A percentile compares a stretch with the other conserved stretches of the same genome.
phyloP scores from a whole-genome alignment of 2,329 filamentous ascomycete species.

The Dactylella cylindrospora region DNA sequence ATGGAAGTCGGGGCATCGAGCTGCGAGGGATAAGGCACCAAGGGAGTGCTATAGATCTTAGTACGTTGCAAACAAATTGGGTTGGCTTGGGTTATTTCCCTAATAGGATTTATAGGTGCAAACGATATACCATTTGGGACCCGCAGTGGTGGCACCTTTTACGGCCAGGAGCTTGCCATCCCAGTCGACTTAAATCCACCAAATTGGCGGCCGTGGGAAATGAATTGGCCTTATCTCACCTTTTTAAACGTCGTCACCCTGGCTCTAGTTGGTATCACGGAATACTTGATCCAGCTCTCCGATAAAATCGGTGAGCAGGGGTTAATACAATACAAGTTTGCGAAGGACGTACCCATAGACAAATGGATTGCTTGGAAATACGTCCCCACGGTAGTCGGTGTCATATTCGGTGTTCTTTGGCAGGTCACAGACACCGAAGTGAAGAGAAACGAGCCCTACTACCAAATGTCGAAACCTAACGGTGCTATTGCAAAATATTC shows the following conservation, averaged over 20 bases:
- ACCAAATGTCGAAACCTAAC: constrained; percentile 62
- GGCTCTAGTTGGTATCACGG: constrained; percentile 59
- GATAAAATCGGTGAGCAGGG: constrained; percentile 50
- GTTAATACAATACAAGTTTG: constrained; percentile 58
- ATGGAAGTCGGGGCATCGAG: constrained; percentile 31
- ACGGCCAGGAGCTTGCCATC: constrained; percentile 39
- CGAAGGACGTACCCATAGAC: constrained; percentile 57
- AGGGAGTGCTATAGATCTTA: constrained; percentile 32
- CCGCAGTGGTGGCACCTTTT: constrained; percentile 36
- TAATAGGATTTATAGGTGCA: constrained; percentile 15
- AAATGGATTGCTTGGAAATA: constrained; percentile 67
- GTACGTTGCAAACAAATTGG: constrained; percentile 13
- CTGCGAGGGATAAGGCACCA: constrained; percentile 39
- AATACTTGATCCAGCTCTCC: constrained; percentile 60
- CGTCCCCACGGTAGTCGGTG: constrained; percentile 63
- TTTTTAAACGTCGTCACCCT: constrained; percentile 60
- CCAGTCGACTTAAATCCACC: constrained; percentile 50
- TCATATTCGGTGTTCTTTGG: constrained; percentile 66
- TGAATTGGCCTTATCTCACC: constrained; percentile 64
- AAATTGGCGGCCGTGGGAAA: constrained; percentile 67
- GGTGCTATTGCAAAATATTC: constrained; percentile 66
- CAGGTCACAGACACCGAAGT: constrained; percentile 68
- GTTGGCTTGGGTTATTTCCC: too few species aligned
- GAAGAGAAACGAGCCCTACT: constrained; percentile 66
- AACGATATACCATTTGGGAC: constrained; percentile 20